A percentile compares a stretch with the other conserved stretches of the same genome.
phyloP scores from a whole-genome alignment of 345 rosid species.

The Salix brachista region DNA sequence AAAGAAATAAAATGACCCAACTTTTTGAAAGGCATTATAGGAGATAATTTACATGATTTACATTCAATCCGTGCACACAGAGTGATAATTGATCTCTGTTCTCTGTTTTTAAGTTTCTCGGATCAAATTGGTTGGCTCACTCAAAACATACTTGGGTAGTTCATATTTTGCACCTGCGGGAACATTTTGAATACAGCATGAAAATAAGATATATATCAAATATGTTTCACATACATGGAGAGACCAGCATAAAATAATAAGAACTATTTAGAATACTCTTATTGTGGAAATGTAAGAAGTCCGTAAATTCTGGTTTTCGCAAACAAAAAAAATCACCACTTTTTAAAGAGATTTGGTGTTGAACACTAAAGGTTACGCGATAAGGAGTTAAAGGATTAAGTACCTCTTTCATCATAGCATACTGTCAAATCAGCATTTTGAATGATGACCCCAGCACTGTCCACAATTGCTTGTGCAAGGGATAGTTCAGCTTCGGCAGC shows the following conservation, averaged over 20 bases:
- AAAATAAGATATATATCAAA: neutral
- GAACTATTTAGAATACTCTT: neutral
- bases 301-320: neutral
- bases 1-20: neutral
- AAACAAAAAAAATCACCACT: neutral
- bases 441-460: constrained; percentile 73
- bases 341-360: neutral
- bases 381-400: neutral
- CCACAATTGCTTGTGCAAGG: constrained; percentile 69
- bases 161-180: constrained; percentile 80
- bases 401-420: constrained; percentile 89
- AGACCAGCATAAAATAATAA: neutral
- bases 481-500: constrained; percentile 62
- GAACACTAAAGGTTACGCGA: neutral
- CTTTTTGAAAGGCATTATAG: constrained; percentile 4
- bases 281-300: neutral
- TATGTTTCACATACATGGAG: neutral
- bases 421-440: constrained; percentile 69
- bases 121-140: constrained; percentile 76
- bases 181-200: neutral
- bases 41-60: constrained; percentile 22
- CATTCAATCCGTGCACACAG: constrained; percentile 10
- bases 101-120: constrained; percentile 16
- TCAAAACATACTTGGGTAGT: constrained; percentile 72
- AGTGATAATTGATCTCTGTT: constrained; percentile 1